Evolutionary conservation across 1,139 yeast species (phyloP).

Genomic region (Arxiozyma bovina): DNA sequence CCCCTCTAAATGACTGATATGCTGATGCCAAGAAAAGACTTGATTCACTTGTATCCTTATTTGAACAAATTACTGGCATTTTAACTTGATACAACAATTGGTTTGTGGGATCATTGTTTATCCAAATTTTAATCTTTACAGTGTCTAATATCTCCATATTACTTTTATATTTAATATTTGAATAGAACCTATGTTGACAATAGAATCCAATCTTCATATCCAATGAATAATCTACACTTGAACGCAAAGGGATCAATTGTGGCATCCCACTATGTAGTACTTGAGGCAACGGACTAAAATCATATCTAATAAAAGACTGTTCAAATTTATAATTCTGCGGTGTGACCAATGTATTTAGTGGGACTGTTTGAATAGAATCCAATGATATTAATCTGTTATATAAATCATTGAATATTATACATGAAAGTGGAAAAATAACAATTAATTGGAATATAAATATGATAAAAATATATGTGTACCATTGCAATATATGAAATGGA

Average conservation of each 20-base stretch:
- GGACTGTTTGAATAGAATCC: conserved; percentile 22
- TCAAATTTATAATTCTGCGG: conserved; percentile 4
- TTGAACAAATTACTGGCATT: conserved; percentile 3
- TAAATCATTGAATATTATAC: conserved; percentile 26
- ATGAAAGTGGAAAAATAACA: conserved; percentile 25
- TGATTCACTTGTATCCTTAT: conserved; percentile 2
- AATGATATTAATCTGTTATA: conserved; percentile 23
- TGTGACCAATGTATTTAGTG: conserved; percentile 12
- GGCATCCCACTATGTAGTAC: conserved; percentile 18
- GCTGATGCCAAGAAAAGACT: not conserved
- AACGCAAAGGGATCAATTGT: conserved; percentile 19
- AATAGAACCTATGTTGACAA: conserved; percentile 10
- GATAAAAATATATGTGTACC: conserved; percentile 19
- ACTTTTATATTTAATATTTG: not conserved
- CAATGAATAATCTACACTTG: conserved; percentile 19
- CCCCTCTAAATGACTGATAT: not conserved
- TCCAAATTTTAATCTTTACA: not conserved
- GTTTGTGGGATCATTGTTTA: not conserved
- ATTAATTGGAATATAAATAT: conserved; percentile 19
- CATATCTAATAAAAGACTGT: conserved; percentile 12
- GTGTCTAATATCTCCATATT: conserved; percentile 1
- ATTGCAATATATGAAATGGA: conserved; percentile 27
- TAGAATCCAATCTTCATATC: conserved; percentile 20
- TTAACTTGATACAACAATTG: not conserved
- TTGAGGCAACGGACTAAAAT: conserved; percentile 14